Conservation (phyloP, 108 stramenopile genomes). For the Skeletonema menzelii region DNA sequence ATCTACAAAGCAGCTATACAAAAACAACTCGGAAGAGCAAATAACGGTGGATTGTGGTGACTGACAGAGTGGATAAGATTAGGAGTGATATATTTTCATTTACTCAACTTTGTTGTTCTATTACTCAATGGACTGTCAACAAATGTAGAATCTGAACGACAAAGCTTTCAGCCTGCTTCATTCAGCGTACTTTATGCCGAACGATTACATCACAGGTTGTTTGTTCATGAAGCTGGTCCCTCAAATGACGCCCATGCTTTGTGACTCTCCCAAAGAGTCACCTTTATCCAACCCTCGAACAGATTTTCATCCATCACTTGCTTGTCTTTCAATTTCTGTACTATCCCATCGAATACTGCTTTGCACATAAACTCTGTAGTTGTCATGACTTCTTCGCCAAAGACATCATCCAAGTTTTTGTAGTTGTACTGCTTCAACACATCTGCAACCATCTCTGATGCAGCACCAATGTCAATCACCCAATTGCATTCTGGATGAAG, state of each 20-base stretch:
- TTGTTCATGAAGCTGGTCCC: constrained; percentile 33
- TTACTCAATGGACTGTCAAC: not conserved
- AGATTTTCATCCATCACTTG: not conserved
- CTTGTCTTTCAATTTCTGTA: constrained; percentile 42
- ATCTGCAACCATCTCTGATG: constrained; percentile 67
- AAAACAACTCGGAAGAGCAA: not conserved
- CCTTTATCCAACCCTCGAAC: constrained; percentile 81
- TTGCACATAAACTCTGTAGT: constrained; percentile 94
- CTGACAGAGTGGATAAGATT: not conserved
- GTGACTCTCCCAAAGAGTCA: constrained; percentile 93
- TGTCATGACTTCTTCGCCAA: constrained; percentile 79
- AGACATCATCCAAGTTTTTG: constrained; percentile 91
- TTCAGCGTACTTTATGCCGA: too few relatives aligned
- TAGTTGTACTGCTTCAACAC: constrained; percentile 87
- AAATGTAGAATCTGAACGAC: not conserved
- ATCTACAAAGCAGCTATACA: not conserved
- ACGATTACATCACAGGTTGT: not conserved
- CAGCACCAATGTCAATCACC: constrained; percentile 94
- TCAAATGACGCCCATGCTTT: constrained; percentile 93
- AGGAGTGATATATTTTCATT: not conserved
- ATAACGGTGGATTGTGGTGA: not conserved
- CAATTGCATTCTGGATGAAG: constrained; percentile 80
- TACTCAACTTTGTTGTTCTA: not conserved
- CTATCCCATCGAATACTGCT: constrained; percentile 40
- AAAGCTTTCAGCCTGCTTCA: not conserved